These are phyloP conservation scores for Kondoa malvinella DNA, from an alignment of 768 basidiomycete genomes.

Conservation along the genomic window DNA sequence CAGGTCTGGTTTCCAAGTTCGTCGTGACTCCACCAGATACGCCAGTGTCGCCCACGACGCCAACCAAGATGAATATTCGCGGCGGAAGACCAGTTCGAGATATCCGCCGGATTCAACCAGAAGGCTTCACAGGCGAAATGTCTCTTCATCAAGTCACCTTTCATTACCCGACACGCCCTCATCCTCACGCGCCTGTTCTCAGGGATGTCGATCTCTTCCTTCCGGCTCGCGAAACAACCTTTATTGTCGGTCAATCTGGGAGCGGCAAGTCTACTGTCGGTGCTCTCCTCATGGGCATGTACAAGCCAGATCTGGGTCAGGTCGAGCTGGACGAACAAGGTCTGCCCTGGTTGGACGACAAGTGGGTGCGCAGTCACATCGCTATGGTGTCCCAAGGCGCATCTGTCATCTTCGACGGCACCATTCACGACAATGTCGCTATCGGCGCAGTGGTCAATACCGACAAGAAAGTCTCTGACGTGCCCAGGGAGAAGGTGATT, in stretches of 20 bases:
- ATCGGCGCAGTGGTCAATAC: conserved; percentile 47
- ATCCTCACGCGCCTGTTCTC: conserved; percentile 41
- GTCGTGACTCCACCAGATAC: conserved; percentile 6
- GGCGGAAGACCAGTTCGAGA: background rate
- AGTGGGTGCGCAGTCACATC: conserved; percentile 52
- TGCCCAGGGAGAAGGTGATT: conserved; percentile 52
- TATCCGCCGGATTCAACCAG: conserved; percentile 33
- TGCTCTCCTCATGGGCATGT: conserved; percentile 52
- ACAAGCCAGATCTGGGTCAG: conserved; percentile 45
- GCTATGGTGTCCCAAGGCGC: conserved; percentile 63
- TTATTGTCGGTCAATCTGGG: conserved; percentile 62
- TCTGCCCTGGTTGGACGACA: conserved; percentile 52
- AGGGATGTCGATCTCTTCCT: conserved; percentile 48
- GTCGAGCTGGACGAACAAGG: conserved; percentile 70
- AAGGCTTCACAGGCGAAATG: conserved; percentile 53
- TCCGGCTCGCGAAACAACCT: conserved; percentile 55
- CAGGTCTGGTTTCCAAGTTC: background rate
- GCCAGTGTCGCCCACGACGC: background rate
- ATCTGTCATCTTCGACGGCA: conserved; percentile 57
- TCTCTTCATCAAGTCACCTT: conserved; percentile 46
- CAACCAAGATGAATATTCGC: background rate
- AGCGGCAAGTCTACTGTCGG: conserved; percentile 61
- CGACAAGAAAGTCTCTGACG: conserved; percentile 37
- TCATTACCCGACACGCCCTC: conserved; percentile 54
- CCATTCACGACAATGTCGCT: conserved; percentile 69